These are phyloP conservation scores for Aspergillus conjunctus DNA, from an alignment of 495 filamentous ascomycete genomes.

Conservation along the genomic window DNA sequence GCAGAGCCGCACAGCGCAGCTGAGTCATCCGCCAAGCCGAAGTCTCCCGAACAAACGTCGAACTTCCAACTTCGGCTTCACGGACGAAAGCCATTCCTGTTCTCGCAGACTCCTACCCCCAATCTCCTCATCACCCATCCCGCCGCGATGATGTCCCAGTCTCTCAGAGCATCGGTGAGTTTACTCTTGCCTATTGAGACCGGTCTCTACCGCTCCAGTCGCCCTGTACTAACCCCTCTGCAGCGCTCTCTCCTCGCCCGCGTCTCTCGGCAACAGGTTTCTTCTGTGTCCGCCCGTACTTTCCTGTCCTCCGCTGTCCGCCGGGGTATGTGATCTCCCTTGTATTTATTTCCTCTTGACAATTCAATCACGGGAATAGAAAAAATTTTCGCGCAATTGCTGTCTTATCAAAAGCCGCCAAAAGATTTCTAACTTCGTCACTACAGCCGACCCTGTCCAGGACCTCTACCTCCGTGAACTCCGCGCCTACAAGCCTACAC, in stretches of 20 bases:
- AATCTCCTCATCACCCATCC: constrained; percentile 35
- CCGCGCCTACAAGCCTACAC: constrained; percentile 84
- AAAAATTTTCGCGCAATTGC: constrained; percentile 7
- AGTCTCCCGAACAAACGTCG: constrained; percentile 31
- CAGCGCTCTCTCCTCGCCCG: constrained; percentile 84
- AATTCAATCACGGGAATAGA: constrained; percentile 3
- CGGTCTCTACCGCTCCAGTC: constrained; percentile 11
- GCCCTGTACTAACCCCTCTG: constrained; percentile 29
- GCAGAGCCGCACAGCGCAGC: constrained; percentile 27
- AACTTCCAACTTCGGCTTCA: constrained; percentile 40
- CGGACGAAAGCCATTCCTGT: constrained; percentile 38
- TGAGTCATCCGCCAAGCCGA: constrained; percentile 36
- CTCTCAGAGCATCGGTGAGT: constrained; percentile 68
- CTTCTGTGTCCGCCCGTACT: constrained; percentile 69
- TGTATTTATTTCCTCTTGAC: neutral
- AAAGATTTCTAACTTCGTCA: constrained; percentile 20
- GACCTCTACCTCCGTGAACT: constrained; percentile 96
- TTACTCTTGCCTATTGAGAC: neutral
- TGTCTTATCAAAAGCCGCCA: neutral
- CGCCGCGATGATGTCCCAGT: constrained; percentile 67
- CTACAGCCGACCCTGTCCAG: constrained; percentile 88
- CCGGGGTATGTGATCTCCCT: constrained; percentile 39
- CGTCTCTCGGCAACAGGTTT: constrained; percentile 67
- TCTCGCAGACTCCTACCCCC: constrained; percentile 33
- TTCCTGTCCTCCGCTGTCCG: constrained; percentile 64